Percentiles rank a stretch among this genome's conserved stretches.
Conservation (phyloP, 192 early-diverging fungal genomes). For the Coemansia brasiliensis region DNA sequence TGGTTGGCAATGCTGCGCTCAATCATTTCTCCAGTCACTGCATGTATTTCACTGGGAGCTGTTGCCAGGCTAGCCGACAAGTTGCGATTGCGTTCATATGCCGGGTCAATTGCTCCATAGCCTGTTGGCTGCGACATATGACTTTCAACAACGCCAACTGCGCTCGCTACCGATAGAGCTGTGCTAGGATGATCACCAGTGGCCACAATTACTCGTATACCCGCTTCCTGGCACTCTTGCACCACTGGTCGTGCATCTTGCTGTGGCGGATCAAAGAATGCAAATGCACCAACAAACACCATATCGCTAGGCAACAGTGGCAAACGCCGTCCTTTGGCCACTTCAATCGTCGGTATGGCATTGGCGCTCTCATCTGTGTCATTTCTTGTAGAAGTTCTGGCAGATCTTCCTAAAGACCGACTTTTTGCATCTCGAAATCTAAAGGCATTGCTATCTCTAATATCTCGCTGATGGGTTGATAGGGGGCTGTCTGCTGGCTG, state of each 20-base stretch:
- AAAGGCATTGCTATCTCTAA: not conserved
- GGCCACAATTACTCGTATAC: constrained; percentile 48
- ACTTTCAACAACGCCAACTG: constrained; percentile 35
- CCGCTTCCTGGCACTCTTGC: constrained; percentile 41
- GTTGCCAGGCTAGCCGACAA: not conserved
- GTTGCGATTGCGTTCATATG: not conserved
- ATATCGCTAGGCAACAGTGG: constrained; percentile 20
- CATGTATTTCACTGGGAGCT: constrained; percentile 25
- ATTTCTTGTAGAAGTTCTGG: too few species aligned
- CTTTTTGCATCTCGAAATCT: not conserved
- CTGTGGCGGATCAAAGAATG: constrained; percentile 49
- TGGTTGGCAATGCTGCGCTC: constrained; percentile 23
- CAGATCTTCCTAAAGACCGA: not conserved
- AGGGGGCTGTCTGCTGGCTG: not conserved
- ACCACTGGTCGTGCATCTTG: constrained; percentile 39
- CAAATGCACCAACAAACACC: constrained; percentile 51
- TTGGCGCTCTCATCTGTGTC: not conserved
- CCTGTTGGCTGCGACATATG: constrained; percentile 3
- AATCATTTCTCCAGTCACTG: constrained; percentile 48
- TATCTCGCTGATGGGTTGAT: not conserved
- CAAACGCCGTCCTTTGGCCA: not conserved
- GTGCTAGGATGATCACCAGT: constrained; percentile 52
- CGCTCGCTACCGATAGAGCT: constrained; percentile 35
- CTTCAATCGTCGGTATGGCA: constrained; percentile 5
- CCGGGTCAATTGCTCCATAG: not conserved